phyloP scores from a whole-genome alignment of 140 eudicot genomes.

The Senecio squalidus region DNA sequence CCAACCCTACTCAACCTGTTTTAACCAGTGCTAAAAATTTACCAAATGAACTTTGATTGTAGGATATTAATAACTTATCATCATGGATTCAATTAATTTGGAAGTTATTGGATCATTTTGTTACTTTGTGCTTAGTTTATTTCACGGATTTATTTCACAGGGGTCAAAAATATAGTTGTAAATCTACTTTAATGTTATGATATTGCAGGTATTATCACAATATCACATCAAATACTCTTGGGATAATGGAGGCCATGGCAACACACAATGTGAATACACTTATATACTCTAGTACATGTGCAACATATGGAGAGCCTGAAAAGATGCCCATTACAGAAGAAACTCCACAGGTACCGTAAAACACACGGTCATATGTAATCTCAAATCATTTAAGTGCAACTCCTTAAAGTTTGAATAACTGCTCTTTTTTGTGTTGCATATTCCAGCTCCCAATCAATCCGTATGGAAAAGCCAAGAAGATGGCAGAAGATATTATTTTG shows the following conservation, averaged over 20 bases:
- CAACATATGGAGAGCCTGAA: constrained; percentile 90
- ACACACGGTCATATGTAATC: not conserved
- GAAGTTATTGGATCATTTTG: not conserved
- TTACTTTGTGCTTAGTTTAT: too few relatives aligned
- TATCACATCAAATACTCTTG: constrained; percentile 85
- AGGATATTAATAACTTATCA: not conserved
- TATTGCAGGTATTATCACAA: constrained; percentile 79
- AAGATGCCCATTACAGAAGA: constrained; percentile 90
- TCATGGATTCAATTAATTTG: not conserved
- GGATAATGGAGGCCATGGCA: constrained; percentile 79
- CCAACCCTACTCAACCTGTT: not conserved
- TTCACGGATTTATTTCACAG: too few relatives aligned
- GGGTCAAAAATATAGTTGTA: not conserved
- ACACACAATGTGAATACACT: constrained; percentile 61
- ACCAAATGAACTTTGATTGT: not conserved
- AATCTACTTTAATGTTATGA: not conserved
- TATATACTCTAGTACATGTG: constrained; percentile 90
- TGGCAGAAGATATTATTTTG: constrained; percentile 85
- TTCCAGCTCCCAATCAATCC: constrained; percentile 76
- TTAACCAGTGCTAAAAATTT: not conserved
- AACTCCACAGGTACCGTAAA: constrained; percentile 69
- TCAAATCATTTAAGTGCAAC: not conserved
- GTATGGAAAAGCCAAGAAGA: constrained; percentile 92
- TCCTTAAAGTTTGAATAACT: not conserved
- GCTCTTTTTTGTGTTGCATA: not conserved